Percentiles rank a stretch among this genome's conserved stretches.
Evolutionary conservation across 192 early-diverging fungal genomes (phyloP).

Genomic region (Backusella mclennaniae): DNA sequence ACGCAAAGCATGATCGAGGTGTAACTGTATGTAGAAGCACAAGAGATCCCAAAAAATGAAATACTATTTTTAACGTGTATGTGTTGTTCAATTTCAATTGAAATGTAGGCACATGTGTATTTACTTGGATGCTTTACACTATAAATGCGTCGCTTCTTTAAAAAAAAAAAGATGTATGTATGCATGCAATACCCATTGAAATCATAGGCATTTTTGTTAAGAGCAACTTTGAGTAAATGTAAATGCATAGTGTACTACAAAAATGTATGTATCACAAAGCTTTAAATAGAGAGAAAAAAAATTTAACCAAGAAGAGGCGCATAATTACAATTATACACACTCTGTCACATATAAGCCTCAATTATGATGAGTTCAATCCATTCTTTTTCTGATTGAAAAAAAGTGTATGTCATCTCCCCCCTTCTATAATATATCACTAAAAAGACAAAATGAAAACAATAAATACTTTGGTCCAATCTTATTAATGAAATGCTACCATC

Average conservation of each 20-base stretch:
- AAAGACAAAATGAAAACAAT: too few species aligned
- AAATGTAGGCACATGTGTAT: background rate
- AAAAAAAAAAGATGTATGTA: background rate
- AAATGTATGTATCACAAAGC: background rate
- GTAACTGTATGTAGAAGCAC: background rate
- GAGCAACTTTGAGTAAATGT: background rate
- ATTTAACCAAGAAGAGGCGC: background rate
- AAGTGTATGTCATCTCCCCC: background rate
- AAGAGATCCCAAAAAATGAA: background rate
- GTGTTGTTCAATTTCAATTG: background rate
- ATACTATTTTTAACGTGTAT: background rate
- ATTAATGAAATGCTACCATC: too few species aligned
- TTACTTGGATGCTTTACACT: background rate
- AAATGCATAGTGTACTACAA: background rate
- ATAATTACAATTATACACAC: background rate
- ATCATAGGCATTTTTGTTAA: background rate
- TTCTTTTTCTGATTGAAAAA: background rate
- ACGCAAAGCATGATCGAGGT: background rate
- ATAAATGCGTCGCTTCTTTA: too few species aligned
- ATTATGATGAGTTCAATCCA: background rate
- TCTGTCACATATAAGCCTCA: background rate
- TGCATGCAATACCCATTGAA: background rate
- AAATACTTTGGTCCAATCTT: too few species aligned
- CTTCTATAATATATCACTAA: too few species aligned
- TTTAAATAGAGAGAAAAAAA: background rate